phyloP scores from a whole-genome alignment of 1,284 basidiomycete genomes.

The Leccinum pachyderme region DNA sequence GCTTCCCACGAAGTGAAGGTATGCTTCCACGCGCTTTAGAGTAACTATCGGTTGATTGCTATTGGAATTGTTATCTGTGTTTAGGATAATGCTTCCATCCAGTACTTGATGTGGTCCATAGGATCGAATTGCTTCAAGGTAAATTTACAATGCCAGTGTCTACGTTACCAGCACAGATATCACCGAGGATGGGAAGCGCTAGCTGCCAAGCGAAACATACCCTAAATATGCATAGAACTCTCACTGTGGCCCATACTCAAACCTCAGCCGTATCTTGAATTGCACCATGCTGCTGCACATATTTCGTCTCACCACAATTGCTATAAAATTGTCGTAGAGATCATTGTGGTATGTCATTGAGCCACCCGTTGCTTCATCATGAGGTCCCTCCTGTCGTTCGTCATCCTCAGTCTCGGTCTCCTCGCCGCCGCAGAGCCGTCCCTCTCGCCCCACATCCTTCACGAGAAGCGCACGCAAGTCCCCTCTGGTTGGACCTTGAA shows the following conservation, averaged over 20 bases:
- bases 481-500: slow-evolving; percentile 35
- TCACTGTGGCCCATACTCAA: neutral
- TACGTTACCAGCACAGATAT: neutral
- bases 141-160: neutral
- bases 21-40: neutral
- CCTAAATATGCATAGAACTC: slow-evolving; percentile 8
- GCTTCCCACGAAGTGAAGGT: neutral
- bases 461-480: slow-evolving; percentile 34
- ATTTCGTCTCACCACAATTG: slow-evolving; percentile 11
- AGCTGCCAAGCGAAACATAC: neutral
- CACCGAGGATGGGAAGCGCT: neutral
- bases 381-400: slow-evolving; percentile 16
- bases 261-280: slow-evolving; percentile 7
- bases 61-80: neutral
- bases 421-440: slow-evolving; percentile 10
- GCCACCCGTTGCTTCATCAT: slow-evolving; percentile 4
- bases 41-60: neutral
- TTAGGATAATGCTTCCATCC: neutral
- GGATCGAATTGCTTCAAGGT: neutral
- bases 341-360: neutral
- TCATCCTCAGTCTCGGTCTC: slow-evolving; percentile 21
- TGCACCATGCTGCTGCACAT: slow-evolving; percentile 6
- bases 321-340: slow-evolving; percentile 11
- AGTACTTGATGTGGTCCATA: neutral
- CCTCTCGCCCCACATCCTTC: slow-evolving; percentile 18